A percentile compares a stretch with the other conserved stretches of the same genome.
phyloP scores from a whole-genome alignment of 2,329 filamentous ascomycete species.

The Hypoxylon sp. region DNA sequence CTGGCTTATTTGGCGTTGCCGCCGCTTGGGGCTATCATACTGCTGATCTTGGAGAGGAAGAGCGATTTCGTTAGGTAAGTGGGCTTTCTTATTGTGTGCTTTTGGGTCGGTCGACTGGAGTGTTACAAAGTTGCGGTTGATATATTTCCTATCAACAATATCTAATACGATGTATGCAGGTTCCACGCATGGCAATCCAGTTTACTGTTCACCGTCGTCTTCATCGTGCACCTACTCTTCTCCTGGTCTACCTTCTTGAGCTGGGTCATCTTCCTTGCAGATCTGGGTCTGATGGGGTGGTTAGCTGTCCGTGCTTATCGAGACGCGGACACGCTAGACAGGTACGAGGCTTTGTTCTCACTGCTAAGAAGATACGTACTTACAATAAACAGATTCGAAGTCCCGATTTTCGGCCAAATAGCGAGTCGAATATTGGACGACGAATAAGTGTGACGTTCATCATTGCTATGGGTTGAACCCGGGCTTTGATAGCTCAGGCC shows the following conservation, averaged over 20 bases:
- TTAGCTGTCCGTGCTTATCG: slow-evolving; percentile 82
- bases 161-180: slow-evolving; percentile 54
- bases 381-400: slow-evolving; percentile 71
- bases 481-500: background rate
- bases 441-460: slow-evolving; percentile 50
- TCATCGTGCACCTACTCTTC: slow-evolving; percentile 85
- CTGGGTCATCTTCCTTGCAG: slow-evolving; percentile 81
- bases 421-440: slow-evolving; percentile 92
- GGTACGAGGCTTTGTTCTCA: slow-evolving; percentile 52
- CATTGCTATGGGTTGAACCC: background rate
- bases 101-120: too few relatives aligned
- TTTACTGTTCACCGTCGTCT: slow-evolving; percentile 77
- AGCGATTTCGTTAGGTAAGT: slow-evolving; percentile 91
- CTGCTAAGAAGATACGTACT: background rate
- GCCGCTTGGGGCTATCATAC: slow-evolving; percentile 82
- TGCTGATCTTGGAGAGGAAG: slow-evolving; percentile 89
- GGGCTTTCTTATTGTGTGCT: background rate
- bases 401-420: slow-evolving; percentile 84
- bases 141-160: too few relatives aligned
- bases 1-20: slow-evolving; percentile 87
- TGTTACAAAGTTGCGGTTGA: too few relatives aligned
- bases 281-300: slow-evolving; percentile 79
- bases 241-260: slow-evolving; percentile 85
- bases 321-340: slow-evolving; percentile 75
- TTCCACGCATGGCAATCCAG: slow-evolving; percentile 98